Conservation (phyloP, 208 protist genomes). For the Trypanosoma scelopori region DNA sequence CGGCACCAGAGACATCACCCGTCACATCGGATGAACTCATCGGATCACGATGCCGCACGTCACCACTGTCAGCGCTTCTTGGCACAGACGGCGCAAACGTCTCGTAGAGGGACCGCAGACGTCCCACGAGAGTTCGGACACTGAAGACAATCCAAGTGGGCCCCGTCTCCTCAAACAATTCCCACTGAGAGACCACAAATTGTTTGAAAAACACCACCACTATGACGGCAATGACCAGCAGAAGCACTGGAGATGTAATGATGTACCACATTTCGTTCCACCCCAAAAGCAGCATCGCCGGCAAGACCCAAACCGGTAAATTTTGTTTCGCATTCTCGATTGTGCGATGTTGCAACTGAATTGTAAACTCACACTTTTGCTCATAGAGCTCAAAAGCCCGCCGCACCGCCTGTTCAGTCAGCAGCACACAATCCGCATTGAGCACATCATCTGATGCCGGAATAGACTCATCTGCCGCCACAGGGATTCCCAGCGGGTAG, state of each 20-base stretch:
- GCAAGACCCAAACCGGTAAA: constrained; percentile 77
- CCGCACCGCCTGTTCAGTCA: constrained; percentile 54
- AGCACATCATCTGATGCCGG: constrained; percentile 27
- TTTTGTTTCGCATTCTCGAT: constrained; percentile 61
- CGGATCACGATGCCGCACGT: constrained; percentile 12
- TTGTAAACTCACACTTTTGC: constrained; percentile 84
- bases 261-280: constrained; percentile 88
- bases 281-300: constrained; percentile 63
- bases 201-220: constrained; percentile 61
- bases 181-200: constrained; percentile 69
- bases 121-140: constrained; percentile 34
- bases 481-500: constrained; percentile 20
- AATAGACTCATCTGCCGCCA: not conserved
- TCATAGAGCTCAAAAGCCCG: constrained; percentile 70
- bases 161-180: constrained; percentile 72
- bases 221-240: constrained; percentile 51
- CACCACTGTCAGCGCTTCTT: not conserved
- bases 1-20: no score
- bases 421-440: constrained; percentile 47
- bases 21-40: constrained; percentile 11
- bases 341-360: constrained; percentile 70
- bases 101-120: constrained; percentile 1
- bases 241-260: constrained; percentile 60
- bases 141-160: constrained; percentile 59
- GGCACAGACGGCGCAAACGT: not conserved